Conservation (phyloP, 2,329 filamentous ascomycete genomes). For the Lachnellula occidentalis region DNA sequence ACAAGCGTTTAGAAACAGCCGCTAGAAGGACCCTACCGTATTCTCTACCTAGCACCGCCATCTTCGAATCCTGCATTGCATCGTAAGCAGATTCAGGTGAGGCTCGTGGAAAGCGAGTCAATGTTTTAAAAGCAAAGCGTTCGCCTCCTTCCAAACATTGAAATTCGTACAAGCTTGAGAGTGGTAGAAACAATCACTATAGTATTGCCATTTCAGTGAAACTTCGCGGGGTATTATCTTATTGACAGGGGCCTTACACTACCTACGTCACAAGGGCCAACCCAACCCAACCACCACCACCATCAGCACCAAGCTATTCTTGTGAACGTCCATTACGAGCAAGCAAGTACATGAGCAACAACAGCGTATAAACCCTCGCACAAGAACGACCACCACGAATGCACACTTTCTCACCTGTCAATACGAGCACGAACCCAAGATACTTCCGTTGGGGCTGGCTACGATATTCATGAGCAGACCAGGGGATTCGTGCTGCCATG, state of each 20-base stretch:
- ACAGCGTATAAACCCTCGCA: not conserved
- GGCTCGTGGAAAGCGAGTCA: too few relatives aligned
- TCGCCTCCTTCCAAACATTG: too few relatives aligned
- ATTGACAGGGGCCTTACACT: too few relatives aligned
- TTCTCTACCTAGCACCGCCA: not conserved
- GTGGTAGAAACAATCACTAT: too few relatives aligned
- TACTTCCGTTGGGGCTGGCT: not conserved
- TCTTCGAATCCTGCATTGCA: not conserved
- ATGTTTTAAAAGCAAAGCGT: too few relatives aligned
- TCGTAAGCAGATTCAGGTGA: not conserved
- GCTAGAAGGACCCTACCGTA: not conserved
- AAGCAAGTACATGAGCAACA: not conserved
- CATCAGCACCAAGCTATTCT: not conserved
- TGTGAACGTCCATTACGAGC: not conserved
- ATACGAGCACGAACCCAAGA: not conserved
- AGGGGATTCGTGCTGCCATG: slow-evolving; percentile 22
- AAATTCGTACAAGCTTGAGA: too few relatives aligned
- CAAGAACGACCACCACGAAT: not conserved
- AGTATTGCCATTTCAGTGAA: too few relatives aligned
- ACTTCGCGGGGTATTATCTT: too few relatives aligned
- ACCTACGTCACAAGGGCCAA: too few relatives aligned
- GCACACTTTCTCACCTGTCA: not conserved
- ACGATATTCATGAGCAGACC: not conserved
- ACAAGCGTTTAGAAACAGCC: not conserved
- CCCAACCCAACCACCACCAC: too few relatives aligned